Conservation (phyloP, 768 basidiomycete species). For the Pholiota microspora region DNA sequence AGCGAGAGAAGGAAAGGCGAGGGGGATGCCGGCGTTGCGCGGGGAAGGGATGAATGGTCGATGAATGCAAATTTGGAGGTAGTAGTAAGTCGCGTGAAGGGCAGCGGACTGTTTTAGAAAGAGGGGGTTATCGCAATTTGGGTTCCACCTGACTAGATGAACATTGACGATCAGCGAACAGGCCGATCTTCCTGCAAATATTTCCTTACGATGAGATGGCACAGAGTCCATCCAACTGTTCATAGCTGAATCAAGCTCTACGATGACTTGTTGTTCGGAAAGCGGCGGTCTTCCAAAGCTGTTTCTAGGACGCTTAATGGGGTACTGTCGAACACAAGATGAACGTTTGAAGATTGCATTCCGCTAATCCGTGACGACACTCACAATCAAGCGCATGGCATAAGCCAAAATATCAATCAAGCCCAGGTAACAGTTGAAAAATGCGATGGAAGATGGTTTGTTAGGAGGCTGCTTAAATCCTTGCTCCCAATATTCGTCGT, state of each 20-base stretch:
- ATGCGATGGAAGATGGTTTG: slow-evolving; percentile 53
- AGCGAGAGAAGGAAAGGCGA: slow-evolving; percentile 60
- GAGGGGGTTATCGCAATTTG: slow-evolving; percentile 30
- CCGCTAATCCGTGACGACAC: slow-evolving; percentile 16
- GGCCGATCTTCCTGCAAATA: too few relatives aligned
- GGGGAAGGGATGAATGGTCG: slow-evolving; percentile 75
- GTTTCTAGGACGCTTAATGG: slow-evolving; percentile 59
- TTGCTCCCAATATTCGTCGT: slow-evolving; percentile 72
- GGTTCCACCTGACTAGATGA: slow-evolving; percentile 42
- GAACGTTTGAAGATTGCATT: not conserved
- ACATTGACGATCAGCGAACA: not conserved
- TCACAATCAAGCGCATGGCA: slow-evolving; percentile 56
- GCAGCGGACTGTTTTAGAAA: slow-evolving; percentile 58
- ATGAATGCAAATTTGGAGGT: slow-evolving; percentile 71
- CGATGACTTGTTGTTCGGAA: slow-evolving; percentile 64
- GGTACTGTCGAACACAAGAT: slow-evolving; percentile 47
- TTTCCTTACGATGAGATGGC: slow-evolving; percentile 48
- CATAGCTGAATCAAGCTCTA: slow-evolving; percentile 71
- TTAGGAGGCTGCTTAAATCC: slow-evolving; percentile 63
- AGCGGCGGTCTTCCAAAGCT: slow-evolving; percentile 42
- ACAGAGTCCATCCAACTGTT: slow-evolving; percentile 78
- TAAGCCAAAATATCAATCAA: slow-evolving; percentile 62
- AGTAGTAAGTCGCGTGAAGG: slow-evolving; percentile 45
- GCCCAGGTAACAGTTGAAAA: slow-evolving; percentile 53
- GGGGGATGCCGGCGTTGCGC: slow-evolving; percentile 35